These are phyloP conservation scores for Hippophae tibetana DNA, from an alignment of 306 rosid genomes.

Conservation along the genomic window DNA sequence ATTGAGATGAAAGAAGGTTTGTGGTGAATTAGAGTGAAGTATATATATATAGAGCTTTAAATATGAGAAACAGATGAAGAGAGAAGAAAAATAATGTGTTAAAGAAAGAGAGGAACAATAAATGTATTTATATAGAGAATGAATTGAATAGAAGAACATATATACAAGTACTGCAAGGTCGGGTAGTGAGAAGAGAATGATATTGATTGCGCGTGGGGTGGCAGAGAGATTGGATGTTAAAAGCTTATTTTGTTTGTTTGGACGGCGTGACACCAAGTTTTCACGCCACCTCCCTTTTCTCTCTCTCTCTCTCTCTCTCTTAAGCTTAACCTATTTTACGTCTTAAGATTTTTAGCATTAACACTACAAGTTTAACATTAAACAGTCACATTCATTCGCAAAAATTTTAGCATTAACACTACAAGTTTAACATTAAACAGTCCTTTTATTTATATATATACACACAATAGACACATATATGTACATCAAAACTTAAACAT, in stretches of 20 bases:
- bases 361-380: background rate
- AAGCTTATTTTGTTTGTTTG: slow-evolving; percentile 44
- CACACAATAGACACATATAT: no score
- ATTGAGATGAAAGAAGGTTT: no score
- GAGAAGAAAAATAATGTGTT: slow-evolving; percentile 14
- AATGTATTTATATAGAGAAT: slow-evolving; percentile 19
- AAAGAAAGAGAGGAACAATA: slow-evolving; percentile 25
- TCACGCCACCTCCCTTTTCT: slow-evolving; percentile 70
- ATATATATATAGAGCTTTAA: no score
- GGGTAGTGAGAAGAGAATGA: slow-evolving; percentile 16
- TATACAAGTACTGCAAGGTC: background rate
- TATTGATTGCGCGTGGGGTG: slow-evolving; percentile 98
- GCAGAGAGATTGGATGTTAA: slow-evolving; percentile 37
- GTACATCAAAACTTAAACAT: background rate
- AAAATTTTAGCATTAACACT: no score
- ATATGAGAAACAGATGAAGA: slow-evolving; percentile 1
- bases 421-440: no score
- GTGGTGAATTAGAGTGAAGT: no score
- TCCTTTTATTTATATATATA: no score
- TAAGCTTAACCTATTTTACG: slow-evolving; percentile 40
- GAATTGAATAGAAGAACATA: background rate
- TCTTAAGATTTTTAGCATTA: slow-evolving; percentile 25
- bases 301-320: slow-evolving; percentile 3
- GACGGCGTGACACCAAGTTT: slow-evolving; percentile 86
- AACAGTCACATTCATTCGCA: no score